Conservation (phyloP, 352 stramenopile genomes). For the Phytophthora lateralis region DNA sequence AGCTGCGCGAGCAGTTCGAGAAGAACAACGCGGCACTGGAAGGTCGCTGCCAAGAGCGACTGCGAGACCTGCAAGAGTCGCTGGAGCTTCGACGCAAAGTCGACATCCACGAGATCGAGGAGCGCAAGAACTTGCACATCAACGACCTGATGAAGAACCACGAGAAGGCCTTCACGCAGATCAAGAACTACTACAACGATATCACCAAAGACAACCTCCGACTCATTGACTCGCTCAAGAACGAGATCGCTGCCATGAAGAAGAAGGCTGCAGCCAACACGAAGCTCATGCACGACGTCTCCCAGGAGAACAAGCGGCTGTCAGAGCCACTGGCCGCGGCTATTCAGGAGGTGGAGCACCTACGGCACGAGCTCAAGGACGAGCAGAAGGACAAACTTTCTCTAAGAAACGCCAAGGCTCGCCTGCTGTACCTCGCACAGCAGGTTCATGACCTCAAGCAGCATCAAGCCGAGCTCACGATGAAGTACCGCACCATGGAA, state of each 20-base stretch:
- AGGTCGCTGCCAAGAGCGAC: conserved; percentile 67
- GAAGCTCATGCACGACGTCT: conserved; percentile 94
- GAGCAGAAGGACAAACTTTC: conserved; percentile 92
- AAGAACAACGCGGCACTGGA: conserved; percentile 82
- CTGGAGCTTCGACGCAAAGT: conserved; percentile 93
- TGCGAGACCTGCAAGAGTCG: conserved; percentile 79
- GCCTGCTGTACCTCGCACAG: conserved; percentile 78
- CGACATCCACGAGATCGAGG: conserved; percentile 93
- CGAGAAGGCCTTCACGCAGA: conserved; percentile 92
- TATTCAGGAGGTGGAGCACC: conserved; percentile 88
- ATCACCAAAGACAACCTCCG: conserved; percentile 95
- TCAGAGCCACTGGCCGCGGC: conserved; percentile 87
- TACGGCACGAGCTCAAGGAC: conserved; percentile 90
- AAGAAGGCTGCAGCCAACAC: conserved; percentile 91
- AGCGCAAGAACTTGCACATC: conserved; percentile 96
- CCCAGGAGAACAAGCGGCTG: conserved; percentile 92
- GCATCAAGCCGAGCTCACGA: conserved; percentile 69
- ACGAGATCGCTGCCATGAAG: conserved; percentile 93
- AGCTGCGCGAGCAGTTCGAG: conserved; percentile 92
- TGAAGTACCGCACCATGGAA: conserved; percentile 78
- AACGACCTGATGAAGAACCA: conserved; percentile 96
- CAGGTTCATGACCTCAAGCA: conserved; percentile 71
- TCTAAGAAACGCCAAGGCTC: conserved; percentile 87
- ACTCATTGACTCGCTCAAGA: conserved; percentile 93
- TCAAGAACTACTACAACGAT: conserved; percentile 97